These are phyloP conservation scores for Citrullus mucosospermus DNA, from an alignment of 306 rosid genomes.

Conservation along the genomic window DNA sequence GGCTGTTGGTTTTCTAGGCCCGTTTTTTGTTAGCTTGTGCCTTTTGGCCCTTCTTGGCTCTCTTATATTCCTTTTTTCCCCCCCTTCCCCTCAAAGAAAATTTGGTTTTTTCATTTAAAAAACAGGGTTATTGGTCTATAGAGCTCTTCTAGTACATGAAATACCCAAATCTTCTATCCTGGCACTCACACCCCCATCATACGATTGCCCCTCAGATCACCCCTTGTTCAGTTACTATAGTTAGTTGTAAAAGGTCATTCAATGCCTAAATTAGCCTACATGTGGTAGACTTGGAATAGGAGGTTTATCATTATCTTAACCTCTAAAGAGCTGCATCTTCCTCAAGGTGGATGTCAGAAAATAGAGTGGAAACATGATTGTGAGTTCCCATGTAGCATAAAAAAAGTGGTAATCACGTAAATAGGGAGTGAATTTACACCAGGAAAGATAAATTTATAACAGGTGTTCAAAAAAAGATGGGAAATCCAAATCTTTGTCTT, in stretches of 20 bases:
- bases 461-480: too few species aligned
- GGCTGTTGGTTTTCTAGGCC: too few species aligned
- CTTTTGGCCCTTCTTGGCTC: too few species aligned
- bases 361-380: neutral
- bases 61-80: too few species aligned
- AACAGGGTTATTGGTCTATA: neutral
- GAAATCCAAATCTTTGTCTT: too few species aligned
- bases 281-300: neutral
- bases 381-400: neutral
- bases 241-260: neutral
- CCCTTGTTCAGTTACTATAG: neutral
- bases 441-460: too few species aligned
- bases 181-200: neutral
- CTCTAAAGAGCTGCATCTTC: neutral
- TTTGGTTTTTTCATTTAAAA: neutral
- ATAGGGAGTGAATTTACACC: too few species aligned
- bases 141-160: neutral
- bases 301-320: neutral
- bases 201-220: neutral
- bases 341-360: neutral
- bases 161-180: neutral
- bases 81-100: neutral
- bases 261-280: neutral
- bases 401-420: neutral
- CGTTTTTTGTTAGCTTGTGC: too few species aligned